These are phyloP conservation scores for Zalaria obscura DNA, from an alignment of 2,329 filamentous ascomycete genomes.

Conservation along the genomic window DNA sequence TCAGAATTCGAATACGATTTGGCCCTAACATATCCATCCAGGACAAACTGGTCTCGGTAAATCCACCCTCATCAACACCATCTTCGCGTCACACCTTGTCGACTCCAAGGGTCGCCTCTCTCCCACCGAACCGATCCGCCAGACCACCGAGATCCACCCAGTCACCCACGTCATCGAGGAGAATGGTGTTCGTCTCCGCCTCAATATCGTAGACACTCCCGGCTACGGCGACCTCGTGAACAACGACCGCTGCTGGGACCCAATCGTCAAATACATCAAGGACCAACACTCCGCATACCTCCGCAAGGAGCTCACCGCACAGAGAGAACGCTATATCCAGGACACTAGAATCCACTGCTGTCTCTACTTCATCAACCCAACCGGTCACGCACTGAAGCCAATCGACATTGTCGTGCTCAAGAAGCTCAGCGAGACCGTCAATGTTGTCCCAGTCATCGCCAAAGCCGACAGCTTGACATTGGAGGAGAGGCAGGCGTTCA, in stretches of 20 bases:
- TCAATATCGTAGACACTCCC: conserved; percentile 98
- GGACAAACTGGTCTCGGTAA: conserved; percentile 98
- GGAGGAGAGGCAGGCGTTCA: conserved; percentile 91
- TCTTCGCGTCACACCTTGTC: conserved; percentile 98
- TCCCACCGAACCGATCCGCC: conserved; percentile 84
- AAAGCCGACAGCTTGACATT: conserved; percentile 94
- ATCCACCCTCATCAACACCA: conserved; percentile 98
- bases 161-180: conserved; percentile 99
- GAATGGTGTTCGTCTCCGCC: conserved; percentile 89
- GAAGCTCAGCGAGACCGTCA: conserved; percentile 98
- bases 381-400: conserved; percentile 94
- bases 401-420: conserved; percentile 99
- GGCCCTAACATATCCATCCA: conserved; percentile 24
- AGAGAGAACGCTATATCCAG: conserved; percentile 98
- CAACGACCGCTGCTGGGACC: conserved; percentile 99
- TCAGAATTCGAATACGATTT: background rate
- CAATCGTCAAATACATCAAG: conserved; percentile 99
- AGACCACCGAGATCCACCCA: conserved; percentile 94
- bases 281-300: conserved; percentile 99
- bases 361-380: conserved; percentile 98
- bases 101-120: conserved; percentile 93
- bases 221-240: conserved; percentile 98
- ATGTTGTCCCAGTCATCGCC: conserved; percentile 96
- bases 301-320: conserved; percentile 96
- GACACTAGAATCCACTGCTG: conserved; percentile 99